phyloP scores from a whole-genome alignment of 495 filamentous ascomycete genomes.

The Penicillium angulare region DNA sequence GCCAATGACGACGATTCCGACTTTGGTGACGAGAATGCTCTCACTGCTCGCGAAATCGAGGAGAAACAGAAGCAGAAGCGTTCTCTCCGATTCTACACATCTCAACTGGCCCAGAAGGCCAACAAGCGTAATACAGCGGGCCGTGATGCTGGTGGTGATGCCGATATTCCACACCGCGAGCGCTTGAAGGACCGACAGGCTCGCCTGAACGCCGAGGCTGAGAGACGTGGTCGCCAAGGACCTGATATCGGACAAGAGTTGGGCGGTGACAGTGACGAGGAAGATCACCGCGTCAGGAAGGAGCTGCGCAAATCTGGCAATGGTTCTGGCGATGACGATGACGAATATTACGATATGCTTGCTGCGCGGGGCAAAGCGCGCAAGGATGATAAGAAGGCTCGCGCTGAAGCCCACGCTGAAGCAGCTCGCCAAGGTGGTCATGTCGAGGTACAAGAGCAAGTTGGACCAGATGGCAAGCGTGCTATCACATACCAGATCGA shows the following conservation, averaged over 20 bases:
- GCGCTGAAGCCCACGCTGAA: constrained; percentile 48
- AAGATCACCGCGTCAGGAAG: constrained; percentile 40
- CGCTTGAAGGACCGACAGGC: constrained; percentile 79
- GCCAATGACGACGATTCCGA: constrained; percentile 55
- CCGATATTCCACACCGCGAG: constrained; percentile 87
- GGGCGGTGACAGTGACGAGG: constrained; percentile 64
- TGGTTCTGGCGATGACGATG: constrained; percentile 47
- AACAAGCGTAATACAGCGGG: constrained; percentile 81
- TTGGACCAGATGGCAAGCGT: constrained; percentile 77
- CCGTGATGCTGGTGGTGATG: constrained; percentile 83
- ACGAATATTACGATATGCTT: constrained; percentile 89
- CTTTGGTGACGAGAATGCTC: constrained; percentile 63
- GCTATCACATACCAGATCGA: constrained; percentile 87
- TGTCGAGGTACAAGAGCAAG: constrained; percentile 54
- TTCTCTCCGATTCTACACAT: constrained; percentile 92
- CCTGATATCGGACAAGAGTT: constrained; percentile 59
- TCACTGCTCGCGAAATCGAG: constrained; percentile 64
- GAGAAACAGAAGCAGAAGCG: constrained; percentile 86
- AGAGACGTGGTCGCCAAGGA: constrained; percentile 70
- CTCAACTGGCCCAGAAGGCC: constrained; percentile 88
- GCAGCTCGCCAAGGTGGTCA: constrained; percentile 56
- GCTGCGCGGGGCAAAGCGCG: constrained; percentile 62
- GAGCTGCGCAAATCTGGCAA: constrained; percentile 42
- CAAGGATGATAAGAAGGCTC: constrained; percentile 72
- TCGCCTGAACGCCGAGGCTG: constrained; percentile 81